Evolutionary conservation across 768 basidiomycete species (phyloP).

Genomic region (Hygrocybe coccinea): DNA sequence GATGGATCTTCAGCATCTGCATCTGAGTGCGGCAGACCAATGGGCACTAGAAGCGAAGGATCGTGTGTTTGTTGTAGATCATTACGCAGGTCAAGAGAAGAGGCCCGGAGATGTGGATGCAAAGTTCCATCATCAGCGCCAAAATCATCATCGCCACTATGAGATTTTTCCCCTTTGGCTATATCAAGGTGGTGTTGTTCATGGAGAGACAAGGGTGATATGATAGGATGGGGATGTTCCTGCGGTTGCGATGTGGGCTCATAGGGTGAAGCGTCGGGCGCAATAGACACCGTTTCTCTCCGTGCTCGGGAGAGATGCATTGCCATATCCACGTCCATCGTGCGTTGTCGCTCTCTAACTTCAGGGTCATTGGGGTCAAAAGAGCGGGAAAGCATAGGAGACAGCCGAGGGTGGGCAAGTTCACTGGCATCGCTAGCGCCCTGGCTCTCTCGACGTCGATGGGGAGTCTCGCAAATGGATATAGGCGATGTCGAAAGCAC

Average conservation of each 20-base stretch:
- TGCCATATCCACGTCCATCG: constrained; percentile 94
- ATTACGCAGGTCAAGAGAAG: constrained; percentile 31
- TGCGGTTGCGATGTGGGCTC: constrained; percentile 20
- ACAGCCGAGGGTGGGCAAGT: constrained; percentile 44
- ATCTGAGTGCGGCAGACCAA: constrained; percentile 10
- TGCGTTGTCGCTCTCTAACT: constrained; percentile 78
- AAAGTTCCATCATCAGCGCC: constrained; percentile 20
- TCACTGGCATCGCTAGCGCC: constrained; percentile 42
- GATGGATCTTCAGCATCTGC: constrained; percentile 27
- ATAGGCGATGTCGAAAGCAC: constrained; percentile 40
- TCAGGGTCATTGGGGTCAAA: constrained; percentile 69
- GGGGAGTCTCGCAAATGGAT: constrained; percentile 37
- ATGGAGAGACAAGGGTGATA: constrained; percentile 42
- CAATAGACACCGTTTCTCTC: constrained; percentile 50
- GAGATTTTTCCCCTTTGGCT: constrained; percentile 30
- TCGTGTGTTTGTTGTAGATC: constrained; percentile 46
- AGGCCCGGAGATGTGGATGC: constrained; percentile 20
- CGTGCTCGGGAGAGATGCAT: constrained; percentile 72
- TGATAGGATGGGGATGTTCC: constrained; percentile 21
- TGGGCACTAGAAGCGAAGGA: constrained; percentile 41
- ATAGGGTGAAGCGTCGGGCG: constrained; percentile 31
- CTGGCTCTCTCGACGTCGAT: constrained; percentile 34
- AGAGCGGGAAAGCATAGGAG: constrained; percentile 58
- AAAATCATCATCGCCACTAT: constrained; percentile 19
- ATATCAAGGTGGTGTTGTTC: constrained; percentile 47